phyloP scores from a whole-genome alignment of 2,329 filamentous ascomycete genomes.

The Fusarium compactum region DNA sequence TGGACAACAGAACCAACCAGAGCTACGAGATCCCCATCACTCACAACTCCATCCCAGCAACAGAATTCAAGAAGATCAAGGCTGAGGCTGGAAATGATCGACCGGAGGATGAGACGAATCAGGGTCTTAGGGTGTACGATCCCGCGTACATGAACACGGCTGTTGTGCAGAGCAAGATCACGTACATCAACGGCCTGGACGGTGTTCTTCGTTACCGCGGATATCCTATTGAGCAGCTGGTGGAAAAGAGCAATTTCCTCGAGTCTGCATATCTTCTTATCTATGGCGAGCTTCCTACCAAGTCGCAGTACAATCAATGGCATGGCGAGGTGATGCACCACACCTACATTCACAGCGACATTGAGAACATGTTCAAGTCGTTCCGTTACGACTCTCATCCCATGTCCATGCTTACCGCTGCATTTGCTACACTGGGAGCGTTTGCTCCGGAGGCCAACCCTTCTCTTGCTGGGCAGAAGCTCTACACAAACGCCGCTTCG shows the following conservation, averaged over 20 bases:
- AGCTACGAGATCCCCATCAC: conserved; percentile 62
- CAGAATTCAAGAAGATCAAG: conserved; percentile 65
- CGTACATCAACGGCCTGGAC: conserved; percentile 65
- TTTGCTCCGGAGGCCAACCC: conserved; percentile 65
- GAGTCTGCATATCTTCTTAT: conserved; percentile 64
- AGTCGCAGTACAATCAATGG: conserved; percentile 57
- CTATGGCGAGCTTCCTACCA: conserved; percentile 63
- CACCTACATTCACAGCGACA: conserved; percentile 62
- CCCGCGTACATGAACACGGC: conserved; percentile 67
- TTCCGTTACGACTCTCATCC: conserved; percentile 65
- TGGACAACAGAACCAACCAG: conserved; percentile 63
- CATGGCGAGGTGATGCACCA: conserved; percentile 64
- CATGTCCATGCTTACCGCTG: conserved; percentile 64
- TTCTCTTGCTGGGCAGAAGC: conserved; percentile 62
- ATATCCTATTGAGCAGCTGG: conserved; percentile 64
- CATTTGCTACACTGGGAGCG: conserved; percentile 62
- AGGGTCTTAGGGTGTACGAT: conserved; percentile 63
- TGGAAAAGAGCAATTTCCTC: conserved; percentile 62
- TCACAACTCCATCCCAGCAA: conserved; percentile 62
- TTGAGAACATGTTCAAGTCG: conserved; percentile 63
- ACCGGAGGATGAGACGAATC: conserved; percentile 60
- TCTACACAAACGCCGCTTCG: conserved; percentile 60
- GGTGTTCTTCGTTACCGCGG: conserved; percentile 65
- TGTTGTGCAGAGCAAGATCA: conserved; percentile 62
- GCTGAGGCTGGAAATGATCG: conserved; percentile 52